Base-by-base conservation (phyloP, 176 grass and related monocot species). In the Echinochloa phyllopogon region DNA sequence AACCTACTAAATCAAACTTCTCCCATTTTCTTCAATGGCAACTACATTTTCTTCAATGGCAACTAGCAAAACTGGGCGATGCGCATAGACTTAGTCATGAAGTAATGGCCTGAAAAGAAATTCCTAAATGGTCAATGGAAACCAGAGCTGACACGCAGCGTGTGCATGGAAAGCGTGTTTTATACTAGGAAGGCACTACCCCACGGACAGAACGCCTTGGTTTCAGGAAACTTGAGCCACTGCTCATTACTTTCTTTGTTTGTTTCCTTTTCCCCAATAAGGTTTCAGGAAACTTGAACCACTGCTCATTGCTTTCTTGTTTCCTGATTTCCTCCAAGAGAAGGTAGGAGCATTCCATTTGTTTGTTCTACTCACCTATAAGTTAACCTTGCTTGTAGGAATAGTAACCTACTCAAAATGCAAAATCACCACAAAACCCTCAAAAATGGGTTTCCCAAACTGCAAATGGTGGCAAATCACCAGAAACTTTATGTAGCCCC, bases 321-420 rank as follows among this genome's bases (percentile, higher is more conserved):
- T 69, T 67, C 52, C 20, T 66, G 23, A 53, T 76, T 44, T 76
- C 56, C 84, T 24, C 73, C 29, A 67, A 51, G 59, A 56, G 58
- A 84, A 74, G 81, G 65, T 7, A 37, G 60, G 57, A 72, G 74
- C 29, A 78, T 72, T 74, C 72, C 58, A 48, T 49, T 39, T 42
- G 47, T 66, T 78, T 87, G 58, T 39, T 86, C 59, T n/a, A 15
- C 40, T 33, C 67, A 57, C 43, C 75, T 48, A 72, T 65, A 84
- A 65, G 68, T n/a, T 79, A 20, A 72, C 84, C 36, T 81, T 68
- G 50, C 67, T 90, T 87, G 75, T 58, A 86, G 80, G 65, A 41
- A 56, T 20, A 68, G 59, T 80, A 75, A 47, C 15, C n/a, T 49
- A 72, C 5, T 72, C 27, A 50, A 51, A 51, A 73, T 73, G 56